Conservation (phyloP, 495 filamentous ascomycete genomes). For the Choiromyces venosus region DNA sequence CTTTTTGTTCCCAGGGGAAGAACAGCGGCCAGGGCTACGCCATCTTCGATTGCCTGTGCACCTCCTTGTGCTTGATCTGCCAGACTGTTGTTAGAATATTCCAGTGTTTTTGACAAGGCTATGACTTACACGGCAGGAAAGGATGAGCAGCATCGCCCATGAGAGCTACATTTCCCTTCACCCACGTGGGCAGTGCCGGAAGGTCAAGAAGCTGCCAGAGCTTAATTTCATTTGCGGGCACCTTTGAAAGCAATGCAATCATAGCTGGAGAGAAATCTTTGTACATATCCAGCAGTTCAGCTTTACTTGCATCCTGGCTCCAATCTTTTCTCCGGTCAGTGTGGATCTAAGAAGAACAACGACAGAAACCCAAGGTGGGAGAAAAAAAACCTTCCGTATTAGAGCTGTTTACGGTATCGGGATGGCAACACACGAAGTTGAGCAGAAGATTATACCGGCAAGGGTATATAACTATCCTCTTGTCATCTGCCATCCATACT, state of each 20-base stretch:
- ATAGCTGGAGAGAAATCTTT: constrained; percentile 51
- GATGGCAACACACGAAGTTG: constrained; percentile 58
- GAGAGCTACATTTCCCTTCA: constrained; percentile 48
- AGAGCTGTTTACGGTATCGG: constrained; percentile 42
- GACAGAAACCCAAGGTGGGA: not conserved
- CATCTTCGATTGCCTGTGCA: constrained; percentile 58
- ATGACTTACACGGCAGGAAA: constrained; percentile 47
- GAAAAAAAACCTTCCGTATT: constrained; percentile 5
- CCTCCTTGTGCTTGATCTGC: constrained; percentile 53
- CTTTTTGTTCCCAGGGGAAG: constrained; percentile 47
- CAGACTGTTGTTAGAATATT: not conserved
- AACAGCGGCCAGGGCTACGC: constrained; percentile 51
- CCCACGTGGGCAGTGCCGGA: constrained; percentile 52
- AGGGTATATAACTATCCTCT: constrained; percentile 56
- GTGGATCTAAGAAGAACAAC: not conserved
- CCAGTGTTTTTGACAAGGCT: too few species aligned
- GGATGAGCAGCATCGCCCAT: constrained; percentile 63
- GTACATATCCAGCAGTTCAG: constrained; percentile 47
- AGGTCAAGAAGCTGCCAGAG: constrained; percentile 61
- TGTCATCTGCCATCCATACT: constrained; percentile 51
- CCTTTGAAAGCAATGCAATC: constrained; percentile 49
- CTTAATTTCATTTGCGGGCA: constrained; percentile 49
- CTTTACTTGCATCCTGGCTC: constrained; percentile 45
- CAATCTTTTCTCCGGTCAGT: constrained; percentile 43
- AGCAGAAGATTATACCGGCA: constrained; percentile 52